Evolutionary conservation across 345 rosid genomes (phyloP).

Genomic region (Linum usitatissimum): DNA sequence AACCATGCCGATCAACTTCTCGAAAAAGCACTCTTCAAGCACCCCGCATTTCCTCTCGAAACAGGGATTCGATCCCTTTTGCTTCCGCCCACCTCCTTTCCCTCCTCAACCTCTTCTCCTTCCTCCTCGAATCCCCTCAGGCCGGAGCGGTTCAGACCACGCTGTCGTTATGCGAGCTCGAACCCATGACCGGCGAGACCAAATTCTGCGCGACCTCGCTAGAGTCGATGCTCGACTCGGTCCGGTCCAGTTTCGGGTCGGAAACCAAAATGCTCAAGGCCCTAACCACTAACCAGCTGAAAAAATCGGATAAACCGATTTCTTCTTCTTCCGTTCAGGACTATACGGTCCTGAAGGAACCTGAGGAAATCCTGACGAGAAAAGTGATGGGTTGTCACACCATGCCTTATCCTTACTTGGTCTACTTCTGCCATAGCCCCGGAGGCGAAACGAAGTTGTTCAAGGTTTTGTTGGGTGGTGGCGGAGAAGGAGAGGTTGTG

Average conservation of each 20-base stretch:
- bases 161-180: conserved; percentile 11
- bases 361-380: conserved; percentile 8
- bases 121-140: conserved; percentile 13
- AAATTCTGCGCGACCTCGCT: conserved; percentile 17
- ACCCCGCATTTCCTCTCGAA: conserved; percentile 4
- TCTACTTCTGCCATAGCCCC: conserved; percentile 15
- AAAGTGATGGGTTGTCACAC: conserved; percentile 20
- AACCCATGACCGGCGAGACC: conserved; percentile 18
- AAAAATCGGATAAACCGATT: background rate
- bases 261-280: conserved; percentile 2
- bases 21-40: background rate
- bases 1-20: background rate
- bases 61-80: conserved; percentile 19
- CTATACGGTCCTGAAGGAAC: conserved; percentile 10
- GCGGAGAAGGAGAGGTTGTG: conserved; percentile 30
- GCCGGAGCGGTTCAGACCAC: conserved; percentile 15
- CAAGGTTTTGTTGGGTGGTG: background rate
- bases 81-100: conserved; percentile 4
- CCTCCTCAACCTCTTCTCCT: conserved; percentile 17
- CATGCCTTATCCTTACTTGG: conserved; percentile 10
- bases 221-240: conserved; percentile 21
- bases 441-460: background rate
- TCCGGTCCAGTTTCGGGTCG: conserved; percentile 1
- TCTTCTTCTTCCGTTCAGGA: conserved; percentile 3
- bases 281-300: background rate